phyloP scores from a whole-genome alignment of 1,284 basidiomycete species.

The Neonothopanus nambi region DNA sequence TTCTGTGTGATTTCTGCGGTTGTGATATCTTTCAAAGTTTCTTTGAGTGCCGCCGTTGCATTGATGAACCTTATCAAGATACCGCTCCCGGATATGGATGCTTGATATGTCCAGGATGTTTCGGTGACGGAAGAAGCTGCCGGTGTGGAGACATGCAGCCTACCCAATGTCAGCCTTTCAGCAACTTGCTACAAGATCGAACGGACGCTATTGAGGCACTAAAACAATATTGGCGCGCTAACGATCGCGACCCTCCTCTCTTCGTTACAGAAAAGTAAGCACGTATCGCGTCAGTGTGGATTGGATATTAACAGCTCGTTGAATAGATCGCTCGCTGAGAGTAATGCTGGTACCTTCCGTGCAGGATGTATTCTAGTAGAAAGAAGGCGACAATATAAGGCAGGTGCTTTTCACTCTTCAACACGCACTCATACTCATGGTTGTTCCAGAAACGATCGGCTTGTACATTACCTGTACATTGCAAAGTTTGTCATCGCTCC shows the following conservation, averaged over 20 bases:
- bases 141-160: constrained; percentile 58
- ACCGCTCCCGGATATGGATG: constrained; percentile 42
- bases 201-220: constrained; percentile 25
- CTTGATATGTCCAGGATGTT: constrained; percentile 67
- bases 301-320: too few species aligned
- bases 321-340: constrained; percentile 8
- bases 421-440: neutral
- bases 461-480: constrained; percentile 39
- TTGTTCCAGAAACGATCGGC: too few species aligned
- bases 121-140: constrained; percentile 71
- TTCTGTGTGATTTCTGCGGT: constrained; percentile 74
- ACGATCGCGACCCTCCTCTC: neutral
- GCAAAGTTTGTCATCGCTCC: constrained; percentile 50
- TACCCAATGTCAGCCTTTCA: constrained; percentile 49
- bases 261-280: constrained; percentile 6
- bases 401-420: too few species aligned
- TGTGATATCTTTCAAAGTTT: constrained; percentile 78
- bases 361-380: constrained; percentile 35
- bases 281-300: too few species aligned
- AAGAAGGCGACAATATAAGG: too few species aligned
- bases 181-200: constrained; percentile 32
- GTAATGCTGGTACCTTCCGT: constrained; percentile 25
- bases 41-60: constrained; percentile 62
- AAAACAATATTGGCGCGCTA: constrained; percentile 2
- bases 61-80: constrained; percentile 17